Conservation (phyloP, 2,329 filamentous ascomycete species). For the Paradendryphiella salina region DNA sequence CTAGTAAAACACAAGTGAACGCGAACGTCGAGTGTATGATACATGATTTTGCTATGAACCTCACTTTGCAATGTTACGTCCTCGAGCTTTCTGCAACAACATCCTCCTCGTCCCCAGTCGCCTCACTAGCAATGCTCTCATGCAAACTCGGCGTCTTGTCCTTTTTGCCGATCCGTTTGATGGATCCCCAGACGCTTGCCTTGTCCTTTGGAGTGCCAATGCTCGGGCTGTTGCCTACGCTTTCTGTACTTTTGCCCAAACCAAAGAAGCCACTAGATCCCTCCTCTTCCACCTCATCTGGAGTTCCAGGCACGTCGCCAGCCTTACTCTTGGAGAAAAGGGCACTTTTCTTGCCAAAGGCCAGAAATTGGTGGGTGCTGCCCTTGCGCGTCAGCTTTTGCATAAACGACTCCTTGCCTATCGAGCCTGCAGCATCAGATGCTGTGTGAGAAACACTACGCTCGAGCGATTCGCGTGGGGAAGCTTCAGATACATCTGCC, state of each 20-base stretch:
- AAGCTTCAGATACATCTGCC: constrained; percentile 39
- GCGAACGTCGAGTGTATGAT: not conserved
- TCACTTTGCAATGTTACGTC: not conserved
- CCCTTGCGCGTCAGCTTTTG: constrained; percentile 55
- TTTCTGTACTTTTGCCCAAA: constrained; percentile 34
- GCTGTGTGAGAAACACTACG: constrained; percentile 45
- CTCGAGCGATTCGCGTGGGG: constrained; percentile 49
- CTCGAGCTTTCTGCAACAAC: not conserved
- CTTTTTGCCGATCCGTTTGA: constrained; percentile 50
- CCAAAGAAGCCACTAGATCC: constrained; percentile 21
- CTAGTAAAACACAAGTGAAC: not conserved
- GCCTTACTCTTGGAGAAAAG: constrained; percentile 40
- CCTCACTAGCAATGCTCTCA: constrained; percentile 51
- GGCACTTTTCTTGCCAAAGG: constrained; percentile 45
- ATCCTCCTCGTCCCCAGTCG: constrained; percentile 39
- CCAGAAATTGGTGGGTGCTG: constrained; percentile 52
- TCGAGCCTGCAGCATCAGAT: constrained; percentile 39
- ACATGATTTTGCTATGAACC: not conserved
- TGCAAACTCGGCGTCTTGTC: constrained; percentile 54
- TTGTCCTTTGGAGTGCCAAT: constrained; percentile 46
- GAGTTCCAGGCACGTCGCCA: constrained; percentile 41
- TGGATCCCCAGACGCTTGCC: constrained; percentile 49
- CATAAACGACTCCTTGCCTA: constrained; percentile 55
- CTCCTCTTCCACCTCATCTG: constrained; percentile 49
- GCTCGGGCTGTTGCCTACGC: constrained; percentile 42